Conservation (phyloP, 805 yeast species). For the Candida corydali region DNA sequence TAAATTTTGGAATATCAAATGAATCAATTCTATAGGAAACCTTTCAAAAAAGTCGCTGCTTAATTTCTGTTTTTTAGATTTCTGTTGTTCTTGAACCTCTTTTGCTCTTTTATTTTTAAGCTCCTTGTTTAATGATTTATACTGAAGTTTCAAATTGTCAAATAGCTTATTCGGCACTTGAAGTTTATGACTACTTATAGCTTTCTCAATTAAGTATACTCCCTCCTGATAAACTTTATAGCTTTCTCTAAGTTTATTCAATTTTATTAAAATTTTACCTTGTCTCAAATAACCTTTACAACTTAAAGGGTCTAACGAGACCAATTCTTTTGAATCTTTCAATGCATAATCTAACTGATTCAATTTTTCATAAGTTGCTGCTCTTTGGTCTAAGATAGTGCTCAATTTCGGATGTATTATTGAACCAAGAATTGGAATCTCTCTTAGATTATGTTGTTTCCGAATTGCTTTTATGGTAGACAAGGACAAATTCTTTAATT, state of each 20-base stretch:
- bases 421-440: constrained; percentile 25
- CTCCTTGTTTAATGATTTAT: constrained; percentile 17
- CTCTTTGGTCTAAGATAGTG: constrained; percentile 40
- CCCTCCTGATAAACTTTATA: constrained; percentile 35
- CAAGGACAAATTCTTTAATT: constrained; percentile 14
- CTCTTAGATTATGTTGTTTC: constrained; percentile 16
- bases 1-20: constrained; percentile 20
- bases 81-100: not conserved
- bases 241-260: constrained; percentile 29
- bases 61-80: not conserved
- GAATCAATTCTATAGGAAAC: constrained; percentile 30
- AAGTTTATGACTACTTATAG: constrained; percentile 21
- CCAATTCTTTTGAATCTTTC: constrained; percentile 31
- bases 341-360: constrained; percentile 27
- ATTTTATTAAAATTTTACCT: constrained; percentile 29
- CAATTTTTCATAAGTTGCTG: constrained; percentile 47
- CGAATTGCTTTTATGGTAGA: constrained; percentile 16
- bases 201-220: constrained; percentile 29
- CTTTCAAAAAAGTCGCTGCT: constrained; percentile 21
- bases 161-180: constrained; percentile 30
- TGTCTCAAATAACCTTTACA: constrained; percentile 48
- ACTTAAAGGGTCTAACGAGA: constrained; percentile 38
- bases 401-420: constrained; percentile 33
- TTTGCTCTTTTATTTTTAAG: constrained; percentile 15
- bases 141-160: constrained; percentile 19